Base-by-base conservation (phyloP, 169 alveolate genomes). In the Eimeria necatrix region DNA sequence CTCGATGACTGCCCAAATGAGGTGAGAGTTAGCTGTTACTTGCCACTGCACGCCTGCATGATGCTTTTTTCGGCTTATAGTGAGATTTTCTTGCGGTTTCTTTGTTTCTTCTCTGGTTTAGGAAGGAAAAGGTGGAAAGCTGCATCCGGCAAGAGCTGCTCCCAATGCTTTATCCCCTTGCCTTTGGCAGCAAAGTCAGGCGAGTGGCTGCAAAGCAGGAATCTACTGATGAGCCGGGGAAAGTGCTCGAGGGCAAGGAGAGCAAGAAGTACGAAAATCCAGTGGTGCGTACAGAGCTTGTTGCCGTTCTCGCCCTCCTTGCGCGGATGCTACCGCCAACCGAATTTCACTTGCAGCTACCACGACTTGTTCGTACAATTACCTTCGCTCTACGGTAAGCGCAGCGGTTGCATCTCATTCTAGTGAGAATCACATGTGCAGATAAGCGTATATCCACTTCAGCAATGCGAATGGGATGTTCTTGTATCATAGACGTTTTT, bases 291-390 rank as follows among this genome's bases (percentile, higher is more conserved):
- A 83, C 91, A 18, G 91, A 83, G 74, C 85, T 91, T 9, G 95
- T 91, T 20, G 95, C 91, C 49, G 95, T 80, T 18, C 59, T 76
- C 49, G 68, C 78, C 41, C 74, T 91, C 12, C 76, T 91, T 32
- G 61, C 87, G 51, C 91, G 95, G 70, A 53, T 91, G 70, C 91
- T 91, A n/a, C 95, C 95, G 0, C 68, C 92, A n/a, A 51, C 46
- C 14, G 91, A 78, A 60, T 91, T 91, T 61, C 64, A 91, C 46
- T n/a, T 41, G 92, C 89, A 91, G 90, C 95, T 91, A 9, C 95
- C 95, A 22, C 85, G 85, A n/a, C 95, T 91, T 8, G 95, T 91
- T 49, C 95, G 92, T 22, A 49, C 81, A 8, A 56, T 91, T 22
- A 91, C 95, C 32, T 48, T 91, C 86, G 59, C 78, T 64, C 91